Evolutionary conservation across 805 yeast genomes (phyloP).

Genomic region (Schwanniomyces sp.): DNA sequence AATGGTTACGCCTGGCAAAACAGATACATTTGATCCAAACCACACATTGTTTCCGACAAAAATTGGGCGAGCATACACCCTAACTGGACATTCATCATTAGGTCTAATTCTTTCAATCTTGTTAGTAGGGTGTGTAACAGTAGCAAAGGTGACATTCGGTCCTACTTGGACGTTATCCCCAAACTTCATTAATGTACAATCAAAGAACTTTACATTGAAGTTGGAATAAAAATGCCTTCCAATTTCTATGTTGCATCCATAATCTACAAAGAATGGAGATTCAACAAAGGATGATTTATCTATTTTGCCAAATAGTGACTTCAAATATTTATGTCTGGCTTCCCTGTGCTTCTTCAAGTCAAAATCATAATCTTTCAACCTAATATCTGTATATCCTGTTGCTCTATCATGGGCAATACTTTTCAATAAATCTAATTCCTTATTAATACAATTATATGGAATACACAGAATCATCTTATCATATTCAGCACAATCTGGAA

Average conservation of each 20-base stretch:
- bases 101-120: conserved; percentile 36
- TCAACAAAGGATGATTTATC: conserved; percentile 47
- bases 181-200: conserved; percentile 59
- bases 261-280: conserved; percentile 63
- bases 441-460: conserved; percentile 40
- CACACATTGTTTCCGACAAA: conserved; percentile 65
- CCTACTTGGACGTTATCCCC: conserved; percentile 64
- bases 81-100: conserved; percentile 16
- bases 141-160: conserved; percentile 57
- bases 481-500: conserved; percentile 45
- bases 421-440: conserved; percentile 25
- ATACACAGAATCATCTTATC: conserved; percentile 56
- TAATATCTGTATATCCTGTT: conserved; percentile 29
- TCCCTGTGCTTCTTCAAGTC: conserved; percentile 23
- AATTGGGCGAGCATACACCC: conserved; percentile 59
- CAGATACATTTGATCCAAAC: conserved; percentile 57
- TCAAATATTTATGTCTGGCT: conserved; percentile 38
- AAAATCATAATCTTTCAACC: conserved; percentile 31
- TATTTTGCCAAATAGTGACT: conserved; percentile 47
- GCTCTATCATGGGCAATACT: conserved; percentile 32
- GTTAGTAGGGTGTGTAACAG: conserved; percentile 67
- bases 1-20: conserved; percentile 65
- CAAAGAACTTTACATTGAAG: conserved; percentile 56
- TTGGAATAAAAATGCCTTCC: conserved; percentile 64
- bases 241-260: conserved; percentile 60